Evolutionary conservation across 192 early-diverging fungal species (phyloP), one percentile per base, ranked within the genome.

Genomic region (Phycomyces blakesleeanus): DNA sequence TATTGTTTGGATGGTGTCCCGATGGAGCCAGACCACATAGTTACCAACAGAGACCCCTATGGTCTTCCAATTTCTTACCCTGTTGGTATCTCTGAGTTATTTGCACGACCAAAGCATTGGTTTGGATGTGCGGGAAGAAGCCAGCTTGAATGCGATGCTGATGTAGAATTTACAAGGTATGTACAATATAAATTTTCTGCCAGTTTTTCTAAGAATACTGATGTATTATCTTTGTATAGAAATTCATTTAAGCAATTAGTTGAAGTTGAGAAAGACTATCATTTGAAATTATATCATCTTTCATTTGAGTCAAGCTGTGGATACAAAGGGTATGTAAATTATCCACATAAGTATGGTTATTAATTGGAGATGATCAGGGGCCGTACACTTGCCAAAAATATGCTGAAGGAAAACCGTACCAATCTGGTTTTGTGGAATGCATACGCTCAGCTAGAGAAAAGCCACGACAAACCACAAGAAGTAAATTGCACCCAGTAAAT

Each of bases 381-480:
- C 10, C 71, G 77, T 12, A 78, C 74, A 49, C 41, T 77, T 50
- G 78, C 80, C n/a, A 80, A 81, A 55, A 70, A 64, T 1, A 59
- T 80, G 22, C 41, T 80, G 8, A 80, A 78, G 29, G 51, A 50
- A 12, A 69, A 80, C 10, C 54, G 69, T 12, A 74, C 71, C 55
- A 76, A 78, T 67, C 65, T 85, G 0, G 44, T 69, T 3, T 59
- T 85, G 37, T 83, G 79, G 83, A 85, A 85, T 61, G 79, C 72
- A 2, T 82, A 79, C 57, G 81, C 81, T 2, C 78, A 77, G 59
- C 64, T 78, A 25, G 83, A 85, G 53, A 77, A 64, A 61, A 61
- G 61, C 5, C 69, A 74, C 5, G 75, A 74, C 21, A 69, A 73
- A 29, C 66, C 71, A 22, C 29, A 76, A 2, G 77, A 85, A 68